Evolutionary conservation across 2,329 filamentous ascomycete genomes (phyloP).

Genomic region (Alternaria viburni): DNA sequence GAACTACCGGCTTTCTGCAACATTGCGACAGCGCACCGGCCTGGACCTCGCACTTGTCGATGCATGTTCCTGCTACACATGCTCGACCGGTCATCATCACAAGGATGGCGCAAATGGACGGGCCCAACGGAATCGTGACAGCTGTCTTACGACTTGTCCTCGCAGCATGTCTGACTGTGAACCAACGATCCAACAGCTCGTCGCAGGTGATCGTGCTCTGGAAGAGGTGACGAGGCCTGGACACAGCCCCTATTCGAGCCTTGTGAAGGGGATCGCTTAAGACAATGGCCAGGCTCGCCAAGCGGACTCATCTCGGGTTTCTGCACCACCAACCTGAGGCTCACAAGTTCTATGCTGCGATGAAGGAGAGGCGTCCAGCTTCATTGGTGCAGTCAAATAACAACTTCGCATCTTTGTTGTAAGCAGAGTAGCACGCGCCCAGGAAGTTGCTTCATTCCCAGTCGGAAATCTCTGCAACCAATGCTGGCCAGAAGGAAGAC

Average conservation of each 20-base stretch:
- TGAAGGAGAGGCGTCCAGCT: conserved; percentile 1
- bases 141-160: conserved; percentile 3
- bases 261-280: conserved; percentile 24
- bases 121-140: background rate
- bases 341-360: background rate
- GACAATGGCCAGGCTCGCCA: conserved; percentile 33
- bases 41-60: conserved; percentile 22
- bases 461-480: conserved; percentile 30
- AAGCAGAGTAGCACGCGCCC: conserved; percentile 15
- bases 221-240: conserved; percentile 14
- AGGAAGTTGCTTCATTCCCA: conserved; percentile 18
- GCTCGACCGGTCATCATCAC: background rate
- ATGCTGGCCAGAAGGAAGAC: conserved; percentile 6
- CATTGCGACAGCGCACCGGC: conserved; percentile 21
- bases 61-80: conserved; percentile 20
- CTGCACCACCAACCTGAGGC: background rate
- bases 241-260: conserved; percentile 35
- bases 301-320: conserved; percentile 29
- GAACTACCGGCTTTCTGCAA: conserved; percentile 17
- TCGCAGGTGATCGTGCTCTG: background rate
- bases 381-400: conserved; percentile 10
- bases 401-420: background rate
- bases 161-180: conserved; percentile 6
- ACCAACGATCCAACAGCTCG: background rate
- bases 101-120: background rate